phyloP scores from a whole-genome alignment of 1,284 basidiomycete species.

The Fistulina hepatica region DNA sequence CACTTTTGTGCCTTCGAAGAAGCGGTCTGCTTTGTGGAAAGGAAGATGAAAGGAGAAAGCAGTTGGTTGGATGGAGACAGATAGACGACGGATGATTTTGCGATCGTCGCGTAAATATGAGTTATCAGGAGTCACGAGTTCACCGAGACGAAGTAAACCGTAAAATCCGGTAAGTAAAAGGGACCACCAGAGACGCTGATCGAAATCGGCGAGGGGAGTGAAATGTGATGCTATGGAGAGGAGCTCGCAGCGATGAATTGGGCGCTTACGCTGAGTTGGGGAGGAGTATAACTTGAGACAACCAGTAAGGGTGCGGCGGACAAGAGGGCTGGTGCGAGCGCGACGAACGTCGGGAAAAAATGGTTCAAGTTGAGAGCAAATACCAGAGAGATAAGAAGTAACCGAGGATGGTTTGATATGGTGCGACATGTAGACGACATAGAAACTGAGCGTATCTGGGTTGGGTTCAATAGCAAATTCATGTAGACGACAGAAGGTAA shows the following conservation, averaged over 20 bases:
- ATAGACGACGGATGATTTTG: constrained; percentile 12
- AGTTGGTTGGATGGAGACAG: neutral
- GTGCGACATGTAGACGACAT: constrained; percentile 17
- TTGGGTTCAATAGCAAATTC: constrained; percentile 19
- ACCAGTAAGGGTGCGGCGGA: constrained; percentile 8
- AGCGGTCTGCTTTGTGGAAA: constrained; percentile 22
- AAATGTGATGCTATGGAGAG: neutral
- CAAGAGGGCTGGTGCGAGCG: neutral
- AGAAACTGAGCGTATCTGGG: constrained; percentile 16
- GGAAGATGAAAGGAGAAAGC: constrained; percentile 20
- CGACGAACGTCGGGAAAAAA: constrained; percentile 9
- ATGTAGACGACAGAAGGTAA: constrained; percentile 21
- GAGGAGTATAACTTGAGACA: constrained; percentile 3
- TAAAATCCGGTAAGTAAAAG: constrained; percentile 16
- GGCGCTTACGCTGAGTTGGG: constrained; percentile 5
- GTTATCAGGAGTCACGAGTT: constrained; percentile 15
- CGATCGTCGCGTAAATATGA: constrained; percentile 10
- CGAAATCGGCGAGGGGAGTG: constrained; percentile 10
- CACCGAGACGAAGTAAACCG: constrained; percentile 21
- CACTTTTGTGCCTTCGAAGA: constrained; percentile 17
- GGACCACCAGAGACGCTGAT: constrained; percentile 8
- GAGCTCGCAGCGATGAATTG: constrained; percentile 1
- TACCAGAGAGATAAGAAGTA: constrained; percentile 16
- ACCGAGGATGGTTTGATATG: constrained; percentile 17
- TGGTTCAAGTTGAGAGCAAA: constrained; percentile 8